Evolutionary conservation across 139 green algal genomes (phyloP).

Genomic region (Micractinium conductrix): DNA sequence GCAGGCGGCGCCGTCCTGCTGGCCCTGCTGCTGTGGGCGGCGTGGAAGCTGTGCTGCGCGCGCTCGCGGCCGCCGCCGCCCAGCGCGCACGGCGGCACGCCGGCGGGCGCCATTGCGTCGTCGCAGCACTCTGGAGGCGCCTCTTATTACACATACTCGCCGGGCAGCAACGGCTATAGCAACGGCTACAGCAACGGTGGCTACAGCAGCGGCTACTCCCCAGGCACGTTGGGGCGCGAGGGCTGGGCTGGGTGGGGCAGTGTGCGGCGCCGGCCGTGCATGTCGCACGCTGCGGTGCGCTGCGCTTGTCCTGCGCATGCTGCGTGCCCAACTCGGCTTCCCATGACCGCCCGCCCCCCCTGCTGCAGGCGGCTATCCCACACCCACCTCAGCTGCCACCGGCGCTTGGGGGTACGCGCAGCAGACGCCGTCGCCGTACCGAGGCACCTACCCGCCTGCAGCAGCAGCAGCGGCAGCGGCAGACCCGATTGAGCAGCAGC

Average conservation of each 20-base stretch:
- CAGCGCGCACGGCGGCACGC: neutral
- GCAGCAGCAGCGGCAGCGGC: neutral
- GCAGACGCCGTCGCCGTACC: neutral
- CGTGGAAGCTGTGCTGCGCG: slow-evolving; percentile 26
- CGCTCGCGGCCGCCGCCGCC: neutral
- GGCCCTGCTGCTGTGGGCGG: slow-evolving; percentile 18
- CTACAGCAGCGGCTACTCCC: neutral
- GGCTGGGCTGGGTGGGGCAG: no score
- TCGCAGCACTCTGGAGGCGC: neutral
- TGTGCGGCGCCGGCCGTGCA: neutral
- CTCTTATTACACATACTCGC: slow-evolving; percentile 9
- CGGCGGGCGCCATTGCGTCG: no score
- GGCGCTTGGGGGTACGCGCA: neutral
- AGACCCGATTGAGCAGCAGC: slow-evolving; percentile 33
- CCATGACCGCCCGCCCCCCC: neutral
- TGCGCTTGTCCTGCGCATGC: no score
- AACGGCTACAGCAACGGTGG: no score
- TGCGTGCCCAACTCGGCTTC: no score
- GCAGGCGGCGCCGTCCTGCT: slow-evolving; percentile 9
- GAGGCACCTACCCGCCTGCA: neutral
- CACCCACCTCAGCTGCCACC: neutral
- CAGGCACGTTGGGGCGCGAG: neutral
- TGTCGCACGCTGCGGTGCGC: no score
- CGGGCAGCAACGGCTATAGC: neutral
- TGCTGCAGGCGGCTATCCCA: neutral